Conservation (phyloP, 345 rosid species). For the Physaria fendleri region DNA sequence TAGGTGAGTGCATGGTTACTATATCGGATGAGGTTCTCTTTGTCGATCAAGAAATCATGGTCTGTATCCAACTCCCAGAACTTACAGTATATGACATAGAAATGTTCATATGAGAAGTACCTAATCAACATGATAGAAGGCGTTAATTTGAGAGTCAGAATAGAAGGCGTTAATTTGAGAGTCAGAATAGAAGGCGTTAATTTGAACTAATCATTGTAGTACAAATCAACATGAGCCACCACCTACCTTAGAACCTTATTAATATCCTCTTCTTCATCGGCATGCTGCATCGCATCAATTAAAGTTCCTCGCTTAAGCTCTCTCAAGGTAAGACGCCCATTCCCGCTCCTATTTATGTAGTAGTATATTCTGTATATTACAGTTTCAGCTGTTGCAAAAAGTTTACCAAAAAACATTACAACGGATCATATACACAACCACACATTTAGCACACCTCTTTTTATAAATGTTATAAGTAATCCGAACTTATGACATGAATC, state of each 20-base stretch:
- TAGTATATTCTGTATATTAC: conserved; percentile 94
- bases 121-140: no score
- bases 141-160: background rate
- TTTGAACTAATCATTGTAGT: background rate
- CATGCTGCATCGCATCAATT: conserved; percentile 84
- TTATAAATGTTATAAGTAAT: background rate
- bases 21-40: conserved; percentile 95
- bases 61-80: conserved; percentile 99
- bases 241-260: conserved; percentile 91
- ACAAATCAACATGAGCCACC: background rate
- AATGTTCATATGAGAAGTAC: conserved; percentile 95
- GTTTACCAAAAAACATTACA: conserved; percentile 1
- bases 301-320: conserved; percentile 93
- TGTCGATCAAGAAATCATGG: conserved; percentile 96
- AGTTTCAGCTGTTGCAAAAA: conserved; percentile 83
- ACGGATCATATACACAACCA: conserved; percentile 1
- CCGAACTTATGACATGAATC: background rate
- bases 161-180: background rate
- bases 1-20: conserved; percentile 97
- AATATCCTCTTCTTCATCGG: conserved; percentile 97
- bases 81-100: conserved; percentile 96
- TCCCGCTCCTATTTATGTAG: conserved; percentile 82
- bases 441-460: background rate
- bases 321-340: conserved; percentile 80
- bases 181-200: background rate